A percentile compares a stretch with the other conserved stretches of the same genome.
Evolutionary conservation across 169 alveolate genomes (phyloP).

Genomic region (Amoebophrya sp.): DNA sequence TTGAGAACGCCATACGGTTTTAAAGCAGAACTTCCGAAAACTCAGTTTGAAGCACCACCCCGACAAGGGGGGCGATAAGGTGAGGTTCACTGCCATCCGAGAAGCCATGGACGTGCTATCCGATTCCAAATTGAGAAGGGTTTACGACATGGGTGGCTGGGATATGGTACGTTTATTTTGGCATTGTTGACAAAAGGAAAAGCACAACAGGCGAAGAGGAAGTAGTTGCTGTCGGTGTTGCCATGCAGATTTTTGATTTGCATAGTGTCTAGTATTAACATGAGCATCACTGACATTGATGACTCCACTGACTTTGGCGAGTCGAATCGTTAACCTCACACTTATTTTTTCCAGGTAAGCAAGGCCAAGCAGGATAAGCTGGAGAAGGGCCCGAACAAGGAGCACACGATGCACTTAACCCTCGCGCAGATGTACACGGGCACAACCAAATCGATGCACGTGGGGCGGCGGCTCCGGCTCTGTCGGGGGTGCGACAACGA

Average conservation of each 20-base stretch:
- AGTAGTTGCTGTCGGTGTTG: not conserved
- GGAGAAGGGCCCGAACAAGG: not conserved
- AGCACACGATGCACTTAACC: not conserved
- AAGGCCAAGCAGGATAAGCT: not conserved
- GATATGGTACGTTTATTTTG: not conserved
- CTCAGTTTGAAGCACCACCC: not conserved
- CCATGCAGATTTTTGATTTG: no score
- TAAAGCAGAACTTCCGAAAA: not conserved
- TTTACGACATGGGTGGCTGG: constrained; percentile 20
- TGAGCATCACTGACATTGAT: no score
- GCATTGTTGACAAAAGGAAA: no score
- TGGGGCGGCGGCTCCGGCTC: not conserved
- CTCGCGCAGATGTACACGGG: not conserved
- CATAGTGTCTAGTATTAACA: no score
- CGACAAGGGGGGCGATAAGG: not conserved
- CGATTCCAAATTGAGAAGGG: not conserved
- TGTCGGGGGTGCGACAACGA: not conserved
- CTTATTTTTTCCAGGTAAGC: no score
- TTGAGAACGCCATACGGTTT: no score
- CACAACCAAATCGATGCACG: not conserved
- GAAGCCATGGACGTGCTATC: not conserved
- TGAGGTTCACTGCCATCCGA: not conserved
- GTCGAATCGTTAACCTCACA: no score
- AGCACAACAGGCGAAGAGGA: not conserved
- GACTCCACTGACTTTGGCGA: no score